Evolutionary conservation across 805 yeast genomes (phyloP).

Genomic region (Pichia cabralensis): DNA sequence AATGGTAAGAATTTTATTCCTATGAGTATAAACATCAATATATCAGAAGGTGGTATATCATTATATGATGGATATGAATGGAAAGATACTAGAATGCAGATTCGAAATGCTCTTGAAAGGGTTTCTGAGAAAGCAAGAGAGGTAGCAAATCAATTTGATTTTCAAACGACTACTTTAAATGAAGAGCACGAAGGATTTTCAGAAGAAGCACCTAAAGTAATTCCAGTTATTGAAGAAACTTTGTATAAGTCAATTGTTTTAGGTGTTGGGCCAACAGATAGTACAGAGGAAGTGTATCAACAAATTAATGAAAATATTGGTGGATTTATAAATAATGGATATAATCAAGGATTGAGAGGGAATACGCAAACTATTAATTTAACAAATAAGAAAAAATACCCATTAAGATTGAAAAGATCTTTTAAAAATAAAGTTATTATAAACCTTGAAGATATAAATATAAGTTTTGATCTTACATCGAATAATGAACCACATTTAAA

Average conservation of each 20-base stretch:
- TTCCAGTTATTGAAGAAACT: not conserved
- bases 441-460: constrained; percentile 43
- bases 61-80: constrained; percentile 91
- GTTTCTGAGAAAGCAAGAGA: constrained; percentile 40
- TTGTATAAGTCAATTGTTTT: constrained; percentile 70
- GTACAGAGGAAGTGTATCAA: constrained; percentile 2
- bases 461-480: constrained; percentile 35
- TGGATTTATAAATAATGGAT: not conserved
- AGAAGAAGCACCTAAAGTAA: not conserved
- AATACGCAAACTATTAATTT: constrained; percentile 19
- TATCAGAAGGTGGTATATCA: constrained; percentile 33
- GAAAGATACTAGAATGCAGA: constrained; percentile 61
- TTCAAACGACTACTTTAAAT: too few relatives aligned
- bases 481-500: constrained; percentile 28
- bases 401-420: constrained; percentile 57
- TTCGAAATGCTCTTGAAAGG: constrained; percentile 52
- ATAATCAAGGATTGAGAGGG: not conserved
- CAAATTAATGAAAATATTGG: constrained; percentile 1
- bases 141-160: too few relatives aligned
- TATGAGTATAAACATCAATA: constrained; percentile 23
- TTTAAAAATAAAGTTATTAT: constrained; percentile 46
- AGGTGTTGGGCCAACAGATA: constrained; percentile 11
- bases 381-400: constrained; percentile 27
- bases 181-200: not conserved
- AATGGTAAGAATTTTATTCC: constrained; percentile 24